These are phyloP conservation scores for Chaetomium sp. DNA, from an alignment of 2,329 filamentous ascomycete species.

Conservation along the genomic window DNA sequence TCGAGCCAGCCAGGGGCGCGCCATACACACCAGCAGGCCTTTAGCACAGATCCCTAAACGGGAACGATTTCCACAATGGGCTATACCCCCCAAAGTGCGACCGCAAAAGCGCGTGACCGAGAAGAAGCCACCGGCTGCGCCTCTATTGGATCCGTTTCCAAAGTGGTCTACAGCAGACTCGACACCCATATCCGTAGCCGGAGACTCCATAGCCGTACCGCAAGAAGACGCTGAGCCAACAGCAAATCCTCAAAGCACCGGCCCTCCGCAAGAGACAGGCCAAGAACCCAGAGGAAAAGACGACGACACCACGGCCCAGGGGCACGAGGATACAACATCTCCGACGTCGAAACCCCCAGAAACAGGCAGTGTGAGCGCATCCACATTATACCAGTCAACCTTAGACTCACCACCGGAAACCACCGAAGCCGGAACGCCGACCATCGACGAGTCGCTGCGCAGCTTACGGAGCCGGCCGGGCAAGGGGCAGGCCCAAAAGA, in stretches of 20 bases:
- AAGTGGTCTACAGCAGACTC: background rate
- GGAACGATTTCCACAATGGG: background rate
- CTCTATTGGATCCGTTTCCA: background rate
- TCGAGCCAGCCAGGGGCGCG: background rate
- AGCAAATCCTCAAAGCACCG: background rate
- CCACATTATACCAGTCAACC: background rate
- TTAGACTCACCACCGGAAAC: background rate
- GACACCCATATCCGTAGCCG: background rate
- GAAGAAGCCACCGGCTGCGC: background rate
- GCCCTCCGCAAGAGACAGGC: background rate
- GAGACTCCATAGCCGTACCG: background rate
- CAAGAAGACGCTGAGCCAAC: background rate
- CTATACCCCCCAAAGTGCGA: background rate
- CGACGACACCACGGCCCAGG: background rate
- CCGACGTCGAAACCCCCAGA: background rate
- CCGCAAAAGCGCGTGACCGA: conserved; percentile 8
- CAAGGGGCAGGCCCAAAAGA: conserved; percentile 42
- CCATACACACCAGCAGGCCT: background rate
- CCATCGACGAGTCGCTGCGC: conserved; percentile 54
- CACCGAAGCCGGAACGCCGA: conserved; percentile 31
- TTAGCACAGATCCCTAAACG: background rate
- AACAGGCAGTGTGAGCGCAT: background rate
- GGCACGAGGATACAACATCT: background rate
- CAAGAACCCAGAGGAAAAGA: background rate
- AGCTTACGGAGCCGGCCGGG: conserved; percentile 38